A percentile compares a stretch with the other conserved stretches of the same genome.
Conservation (phyloP, 2,329 filamentous ascomycete genomes). For the Fusarium haematococcum region DNA sequence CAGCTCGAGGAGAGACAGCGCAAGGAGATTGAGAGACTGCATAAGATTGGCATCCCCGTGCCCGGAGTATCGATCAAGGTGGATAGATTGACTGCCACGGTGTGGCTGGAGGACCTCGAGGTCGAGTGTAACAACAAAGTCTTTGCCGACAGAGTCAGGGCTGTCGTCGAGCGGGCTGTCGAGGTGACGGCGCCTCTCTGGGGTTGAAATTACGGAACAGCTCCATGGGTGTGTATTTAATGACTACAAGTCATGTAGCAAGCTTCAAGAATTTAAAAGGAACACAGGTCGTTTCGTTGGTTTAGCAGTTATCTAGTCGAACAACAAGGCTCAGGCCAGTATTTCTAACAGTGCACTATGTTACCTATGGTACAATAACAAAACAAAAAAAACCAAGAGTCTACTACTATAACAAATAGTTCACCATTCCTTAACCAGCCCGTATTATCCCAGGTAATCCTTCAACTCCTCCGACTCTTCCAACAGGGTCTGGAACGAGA, state of each 20-base stretch:
- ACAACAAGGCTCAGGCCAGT: conserved; percentile 25
- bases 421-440: conserved; percentile 11
- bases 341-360: conserved; percentile 41
- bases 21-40: conserved; percentile 81
- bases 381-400: conserved; percentile 47
- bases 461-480: conserved; percentile 81
- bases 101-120: conserved; percentile 93
- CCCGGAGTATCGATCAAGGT: conserved; percentile 89
- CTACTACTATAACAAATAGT: conserved; percentile 44
- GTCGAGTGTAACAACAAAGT: conserved; percentile 86
- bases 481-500: conserved; percentile 85
- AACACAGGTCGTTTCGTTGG: neutral
- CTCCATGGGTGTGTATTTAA: neutral
- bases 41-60: conserved; percentile 88
- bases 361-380: conserved; percentile 49
- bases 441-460: conserved; percentile 62
- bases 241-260: neutral
- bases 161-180: conserved; percentile 89
- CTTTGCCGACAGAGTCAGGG: conserved; percentile 85
- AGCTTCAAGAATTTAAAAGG: neutral
- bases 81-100: conserved; percentile 86
- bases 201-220: conserved; percentile 52
- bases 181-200: conserved; percentile 86
- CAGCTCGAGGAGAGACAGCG: conserved; percentile 68
- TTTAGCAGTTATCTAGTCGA: neutral